Evolutionary conservation across 2,329 filamentous ascomycete species (phyloP).

Genomic region (Taxawa tesnikishii): DNA sequence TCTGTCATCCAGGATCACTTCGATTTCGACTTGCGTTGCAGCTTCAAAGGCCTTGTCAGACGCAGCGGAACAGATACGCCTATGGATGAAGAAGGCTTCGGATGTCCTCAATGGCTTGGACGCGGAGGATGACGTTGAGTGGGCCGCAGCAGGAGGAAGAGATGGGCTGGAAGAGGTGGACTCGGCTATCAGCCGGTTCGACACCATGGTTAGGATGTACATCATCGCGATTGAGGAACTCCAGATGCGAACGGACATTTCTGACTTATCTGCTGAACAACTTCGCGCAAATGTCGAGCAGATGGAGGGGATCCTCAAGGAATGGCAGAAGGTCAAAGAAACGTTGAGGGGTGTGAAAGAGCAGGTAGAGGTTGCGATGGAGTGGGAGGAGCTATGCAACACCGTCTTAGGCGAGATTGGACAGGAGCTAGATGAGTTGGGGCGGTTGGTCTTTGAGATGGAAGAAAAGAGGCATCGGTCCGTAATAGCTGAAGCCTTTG

Average conservation of each 20-base stretch:
- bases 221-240: constrained; percentile 88
- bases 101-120: constrained; percentile 83
- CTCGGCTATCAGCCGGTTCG: constrained; percentile 67
- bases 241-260: constrained; percentile 67
- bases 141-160: constrained; percentile 78
- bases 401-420: constrained; percentile 75
- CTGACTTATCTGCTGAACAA: constrained; percentile 55
- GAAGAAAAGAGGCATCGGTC: constrained; percentile 85
- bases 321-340: constrained; percentile 73
- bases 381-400: constrained; percentile 97
- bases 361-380: constrained; percentile 95
- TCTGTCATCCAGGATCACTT: constrained; percentile 69
- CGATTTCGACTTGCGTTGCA: constrained; percentile 73
- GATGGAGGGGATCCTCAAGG: constrained; percentile 75
- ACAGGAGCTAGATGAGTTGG: constrained; percentile 70
- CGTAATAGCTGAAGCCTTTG: constrained; percentile 53
- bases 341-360: constrained; percentile 69
- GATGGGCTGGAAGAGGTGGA: constrained; percentile 62
- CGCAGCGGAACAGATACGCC: constrained; percentile 81
- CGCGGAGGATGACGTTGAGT: constrained; percentile 94
- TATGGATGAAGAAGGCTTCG: constrained; percentile 86
- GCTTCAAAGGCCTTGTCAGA: constrained; percentile 74
- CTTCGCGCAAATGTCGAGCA: constrained; percentile 66
- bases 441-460: constrained; percentile 86
- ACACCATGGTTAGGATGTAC: constrained; percentile 82